Base-by-base conservation (phyloP, 768 basidiomycete genomes). In the Tulasnella sp. region DNA sequence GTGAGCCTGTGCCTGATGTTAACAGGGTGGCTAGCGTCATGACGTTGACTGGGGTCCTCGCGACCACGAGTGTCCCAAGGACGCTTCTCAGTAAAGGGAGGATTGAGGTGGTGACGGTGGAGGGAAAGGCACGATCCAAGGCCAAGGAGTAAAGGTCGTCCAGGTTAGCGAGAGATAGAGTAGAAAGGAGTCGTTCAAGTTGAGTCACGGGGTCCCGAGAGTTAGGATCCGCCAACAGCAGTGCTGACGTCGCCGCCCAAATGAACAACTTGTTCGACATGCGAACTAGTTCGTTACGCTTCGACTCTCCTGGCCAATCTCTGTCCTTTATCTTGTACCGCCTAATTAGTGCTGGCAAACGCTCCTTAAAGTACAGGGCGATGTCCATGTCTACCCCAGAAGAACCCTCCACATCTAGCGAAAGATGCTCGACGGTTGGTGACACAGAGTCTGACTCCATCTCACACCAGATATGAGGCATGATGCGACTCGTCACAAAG, bases 401-500 rank as follows among this genome's bases (percentile, higher is more conserved):
- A 7, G 46, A 48, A 7, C 27, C 46, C 21, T 22, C 27, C 11
- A 7, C 46, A 48, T 48, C 21, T 11, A 48, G 46, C 21, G 27
- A 48, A n/a, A 48, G 27, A 5, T 21, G 19, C 21, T 29, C 21
- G 7, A 29, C 19, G 5, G 27, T 48, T 5, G 46, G 27, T 5
- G n/a, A 48, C 46, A 48, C 27, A 5, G 41, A 48, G 7, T 21
- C 38, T 4, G 5, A 5, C 30, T 45, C 30, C 12, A 59, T 11
- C 54, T 19, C 52, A 21, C 15, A 4, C 19, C 19, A 31, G 27
- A 73, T 67, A 42, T 71, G 69, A 1, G 27, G 31, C 34, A 68
- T 66, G 17, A 69, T 66, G 8, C 69, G 69, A 15, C 68, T 65
- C 17, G 73, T 73, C 34, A 73, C 45, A 11, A 73, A 48, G 58